phyloP scores from a whole-genome alignment of 2,329 filamentous ascomycete species.

The Penicillium sp. region DNA sequence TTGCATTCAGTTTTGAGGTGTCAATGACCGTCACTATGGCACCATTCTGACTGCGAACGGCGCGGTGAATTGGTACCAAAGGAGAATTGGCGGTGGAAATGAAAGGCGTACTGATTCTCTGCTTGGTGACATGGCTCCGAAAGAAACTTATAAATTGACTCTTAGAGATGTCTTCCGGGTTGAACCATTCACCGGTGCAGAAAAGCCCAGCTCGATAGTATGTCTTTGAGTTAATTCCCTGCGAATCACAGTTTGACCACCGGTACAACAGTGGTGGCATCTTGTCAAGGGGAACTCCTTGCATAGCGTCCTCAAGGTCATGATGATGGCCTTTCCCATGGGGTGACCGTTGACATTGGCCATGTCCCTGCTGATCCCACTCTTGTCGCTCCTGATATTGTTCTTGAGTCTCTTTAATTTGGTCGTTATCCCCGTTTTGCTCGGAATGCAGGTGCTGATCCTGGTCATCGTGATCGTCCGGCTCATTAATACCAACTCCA shows the following conservation, averaged over 20 bases:
- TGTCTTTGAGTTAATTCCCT: slow-evolving; percentile 31
- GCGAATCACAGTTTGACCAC: slow-evolving; percentile 33
- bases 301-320: not conserved
- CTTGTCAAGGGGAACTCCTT: not conserved
- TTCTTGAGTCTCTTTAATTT: not conserved
- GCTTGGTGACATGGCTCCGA: slow-evolving; percentile 26
- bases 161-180: slow-evolving; percentile 11
- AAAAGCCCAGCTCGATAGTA: slow-evolving; percentile 32
- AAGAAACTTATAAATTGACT: slow-evolving; percentile 25
- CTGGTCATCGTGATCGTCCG: not conserved
- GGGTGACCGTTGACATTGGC: not conserved
- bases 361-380: not conserved
- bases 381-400: not conserved
- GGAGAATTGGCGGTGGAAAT: slow-evolving; percentile 33
- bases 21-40: slow-evolving; percentile 36
- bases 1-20: slow-evolving; percentile 19
- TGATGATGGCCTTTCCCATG: not conserved
- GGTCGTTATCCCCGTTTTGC: not conserved
- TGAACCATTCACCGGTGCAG: slow-evolving; percentile 6
- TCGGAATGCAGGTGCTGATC: not conserved
- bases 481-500: not conserved
- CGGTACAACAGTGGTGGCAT: slow-evolving; percentile 35
- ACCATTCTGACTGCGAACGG: slow-evolving; percentile 21
- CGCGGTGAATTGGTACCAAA: slow-evolving; percentile 35
- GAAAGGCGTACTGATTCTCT: slow-evolving; percentile 29